phyloP scores from a whole-genome alignment of 495 filamentous ascomycete species.

The Arthonia radiata region DNA sequence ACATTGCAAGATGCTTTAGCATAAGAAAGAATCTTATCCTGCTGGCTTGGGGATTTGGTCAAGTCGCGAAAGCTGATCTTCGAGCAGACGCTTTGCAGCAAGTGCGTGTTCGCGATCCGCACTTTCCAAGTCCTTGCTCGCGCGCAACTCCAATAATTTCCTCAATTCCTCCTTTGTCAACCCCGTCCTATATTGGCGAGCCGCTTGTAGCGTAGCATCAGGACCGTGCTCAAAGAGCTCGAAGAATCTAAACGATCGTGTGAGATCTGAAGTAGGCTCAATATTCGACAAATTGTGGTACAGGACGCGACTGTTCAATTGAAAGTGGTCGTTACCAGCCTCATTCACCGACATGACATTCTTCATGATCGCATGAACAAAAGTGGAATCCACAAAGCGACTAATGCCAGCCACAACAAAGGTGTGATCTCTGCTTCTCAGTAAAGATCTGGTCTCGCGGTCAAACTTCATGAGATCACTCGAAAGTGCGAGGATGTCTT shows the following conservation, averaged over 20 bases:
- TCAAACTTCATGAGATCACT: constrained; percentile 60
- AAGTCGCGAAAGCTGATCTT: no score
- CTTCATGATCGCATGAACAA: constrained; percentile 32
- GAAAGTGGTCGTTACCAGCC: constrained; percentile 54
- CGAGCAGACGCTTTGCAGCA: no score
- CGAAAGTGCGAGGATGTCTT: constrained; percentile 53
- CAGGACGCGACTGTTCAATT: constrained; percentile 75
- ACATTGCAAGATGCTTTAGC: no score
- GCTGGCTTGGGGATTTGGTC: no score
- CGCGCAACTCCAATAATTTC: no score
- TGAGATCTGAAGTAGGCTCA: constrained; percentile 26
- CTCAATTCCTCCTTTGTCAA: no score
- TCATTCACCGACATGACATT: constrained; percentile 46
- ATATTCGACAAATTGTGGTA: constrained; percentile 92
- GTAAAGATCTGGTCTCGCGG: constrained; percentile 44
- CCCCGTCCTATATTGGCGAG: no score
- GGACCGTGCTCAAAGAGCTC: constrained; percentile 57
- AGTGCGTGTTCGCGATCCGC: no score
- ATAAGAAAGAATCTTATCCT: no score
- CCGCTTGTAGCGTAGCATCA: no score
- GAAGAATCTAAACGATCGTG: constrained; percentile 48
- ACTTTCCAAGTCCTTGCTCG: no score
- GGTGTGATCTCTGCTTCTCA: constrained; percentile 25
- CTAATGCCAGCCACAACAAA: constrained; percentile 56
- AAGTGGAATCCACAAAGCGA: constrained; percentile 40